Conservation (phyloP, 495 filamentous ascomycete genomes). For the Bryoglossum gracile region DNA sequence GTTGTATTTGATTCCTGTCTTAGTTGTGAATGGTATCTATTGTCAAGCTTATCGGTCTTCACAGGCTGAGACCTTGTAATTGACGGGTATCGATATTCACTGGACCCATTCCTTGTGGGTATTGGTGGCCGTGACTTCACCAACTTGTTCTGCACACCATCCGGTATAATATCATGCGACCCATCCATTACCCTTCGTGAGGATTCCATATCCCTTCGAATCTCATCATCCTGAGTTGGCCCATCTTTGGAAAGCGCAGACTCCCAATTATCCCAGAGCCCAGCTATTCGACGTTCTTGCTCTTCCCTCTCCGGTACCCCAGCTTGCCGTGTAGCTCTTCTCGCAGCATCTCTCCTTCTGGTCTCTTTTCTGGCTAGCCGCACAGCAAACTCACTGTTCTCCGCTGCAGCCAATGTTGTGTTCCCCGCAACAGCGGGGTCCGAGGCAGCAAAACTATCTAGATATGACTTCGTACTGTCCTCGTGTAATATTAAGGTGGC, state of each 20-base stretch:
- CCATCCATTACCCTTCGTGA: slow-evolving; percentile 36
- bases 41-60: no score
- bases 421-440: slow-evolving; percentile 41
- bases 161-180: slow-evolving; percentile 20
- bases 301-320: slow-evolving; percentile 47
- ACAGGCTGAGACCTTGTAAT: slow-evolving; percentile 38
- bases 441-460: slow-evolving; percentile 34
- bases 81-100: slow-evolving; percentile 41
- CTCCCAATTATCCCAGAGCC: slow-evolving; percentile 57
- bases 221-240: slow-evolving; percentile 29
- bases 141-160: slow-evolving; percentile 1
- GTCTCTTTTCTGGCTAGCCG: slow-evolving; percentile 70
- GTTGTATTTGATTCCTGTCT: slow-evolving; percentile 10
- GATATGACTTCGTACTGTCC: slow-evolving; percentile 14
- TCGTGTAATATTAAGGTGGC: slow-evolving; percentile 3
- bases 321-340: slow-evolving; percentile 41
- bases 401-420: slow-evolving; percentile 54
- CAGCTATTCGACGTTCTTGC: slow-evolving; percentile 48
- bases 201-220: slow-evolving; percentile 42
- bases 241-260: slow-evolving; percentile 17
- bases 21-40: slow-evolving; percentile 29
- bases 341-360: slow-evolving; percentile 41
- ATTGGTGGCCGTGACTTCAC: slow-evolving; percentile 9
- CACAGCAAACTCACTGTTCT: slow-evolving; percentile 71
- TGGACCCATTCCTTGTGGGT: slow-evolving; percentile 9